These are phyloP conservation scores for Pythium chondricola DNA, from an alignment of 352 stramenopile genomes.

Conservation along the genomic window DNA sequence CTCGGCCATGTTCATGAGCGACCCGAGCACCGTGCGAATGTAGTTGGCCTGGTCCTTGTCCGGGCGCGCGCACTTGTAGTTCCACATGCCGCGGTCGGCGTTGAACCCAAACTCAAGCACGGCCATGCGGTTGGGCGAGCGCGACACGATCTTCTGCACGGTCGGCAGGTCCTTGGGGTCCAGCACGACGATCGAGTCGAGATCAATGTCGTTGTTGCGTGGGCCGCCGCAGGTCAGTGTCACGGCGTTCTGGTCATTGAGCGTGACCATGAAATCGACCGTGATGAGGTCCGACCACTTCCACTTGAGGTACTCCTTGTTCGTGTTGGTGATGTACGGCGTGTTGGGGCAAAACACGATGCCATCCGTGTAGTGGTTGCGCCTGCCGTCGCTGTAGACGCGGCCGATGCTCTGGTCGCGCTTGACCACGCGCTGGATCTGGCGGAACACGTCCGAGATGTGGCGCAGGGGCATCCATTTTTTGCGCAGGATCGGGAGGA, in stretches of 20 bases:
- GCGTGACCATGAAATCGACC: conserved; percentile 72
- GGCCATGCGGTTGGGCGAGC: conserved; percentile 46
- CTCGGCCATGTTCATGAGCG: conserved; percentile 89
- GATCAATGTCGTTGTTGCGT: conserved; percentile 69
- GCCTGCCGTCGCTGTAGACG: conserved; percentile 81
- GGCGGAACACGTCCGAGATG: conserved; percentile 77
- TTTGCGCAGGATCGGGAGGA: conserved; percentile 77
- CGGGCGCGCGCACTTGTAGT: conserved; percentile 83
- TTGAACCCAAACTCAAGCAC: conserved; percentile 88
- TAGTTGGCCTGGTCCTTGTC: conserved; percentile 89
- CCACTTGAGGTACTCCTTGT: conserved; percentile 90
- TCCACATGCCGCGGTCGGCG: conserved; percentile 83
- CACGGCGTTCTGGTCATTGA: conserved; percentile 54
- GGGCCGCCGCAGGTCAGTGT: conserved; percentile 67
- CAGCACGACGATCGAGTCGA: conserved; percentile 78
- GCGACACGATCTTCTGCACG: conserved; percentile 61
- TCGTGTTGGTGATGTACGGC: conserved; percentile 76
- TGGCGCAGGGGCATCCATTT: conserved; percentile 77
- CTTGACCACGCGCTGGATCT: conserved; percentile 76
- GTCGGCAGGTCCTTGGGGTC: conserved; percentile 66
- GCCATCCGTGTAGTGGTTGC: conserved; percentile 85
- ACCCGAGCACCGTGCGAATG: conserved; percentile 86
- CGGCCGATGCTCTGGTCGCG: conserved; percentile 66
- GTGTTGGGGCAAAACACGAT: conserved; percentile 88
- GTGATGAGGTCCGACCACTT: conserved; percentile 90